A percentile compares a stretch with the other conserved stretches of the same genome.
Evolutionary conservation across 108 stramenopile genomes (phyloP).

Genomic region (Schizochytrium sp.): DNA sequence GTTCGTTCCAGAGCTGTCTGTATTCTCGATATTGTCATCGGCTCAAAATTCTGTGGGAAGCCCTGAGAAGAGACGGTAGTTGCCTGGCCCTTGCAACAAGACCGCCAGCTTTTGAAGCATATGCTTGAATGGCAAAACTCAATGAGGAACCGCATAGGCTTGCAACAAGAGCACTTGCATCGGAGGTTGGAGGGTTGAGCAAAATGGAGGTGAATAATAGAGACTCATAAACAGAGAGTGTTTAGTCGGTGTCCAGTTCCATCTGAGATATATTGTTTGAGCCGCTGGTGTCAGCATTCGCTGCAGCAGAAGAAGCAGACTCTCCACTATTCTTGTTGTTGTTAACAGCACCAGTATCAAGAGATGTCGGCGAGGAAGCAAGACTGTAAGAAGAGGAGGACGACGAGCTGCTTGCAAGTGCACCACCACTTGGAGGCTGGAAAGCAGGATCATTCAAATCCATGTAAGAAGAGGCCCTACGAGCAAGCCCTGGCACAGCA

Average conservation of each 20-base stretch:
- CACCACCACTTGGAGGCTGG: background rate
- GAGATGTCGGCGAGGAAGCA: background rate
- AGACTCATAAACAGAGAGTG: background rate
- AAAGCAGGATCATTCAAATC: conserved; percentile 17
- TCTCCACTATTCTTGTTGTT: no score
- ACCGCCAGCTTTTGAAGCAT: no score
- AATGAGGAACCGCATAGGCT: no score
- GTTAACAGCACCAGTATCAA: background rate
- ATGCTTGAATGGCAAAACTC: no score
- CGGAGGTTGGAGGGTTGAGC: background rate
- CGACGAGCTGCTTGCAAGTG: background rate
- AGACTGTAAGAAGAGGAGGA: conserved; percentile 22
- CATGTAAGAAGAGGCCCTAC: conserved; percentile 14
- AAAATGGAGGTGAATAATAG: background rate
- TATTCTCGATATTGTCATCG: no score
- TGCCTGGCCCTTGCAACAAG: no score
- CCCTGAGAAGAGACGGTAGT: no score
- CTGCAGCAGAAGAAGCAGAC: background rate
- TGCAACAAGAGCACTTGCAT: no score
- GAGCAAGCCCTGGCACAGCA: background rate
- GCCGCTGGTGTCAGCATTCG: background rate
- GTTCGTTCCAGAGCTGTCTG: no score
- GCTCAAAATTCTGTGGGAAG: no score
- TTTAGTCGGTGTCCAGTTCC: conserved; percentile 21
- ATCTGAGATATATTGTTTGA: background rate